Conservation (phyloP, 2,329 filamentous ascomycete species). For the Paracorniculantispora psalliotae region DNA sequence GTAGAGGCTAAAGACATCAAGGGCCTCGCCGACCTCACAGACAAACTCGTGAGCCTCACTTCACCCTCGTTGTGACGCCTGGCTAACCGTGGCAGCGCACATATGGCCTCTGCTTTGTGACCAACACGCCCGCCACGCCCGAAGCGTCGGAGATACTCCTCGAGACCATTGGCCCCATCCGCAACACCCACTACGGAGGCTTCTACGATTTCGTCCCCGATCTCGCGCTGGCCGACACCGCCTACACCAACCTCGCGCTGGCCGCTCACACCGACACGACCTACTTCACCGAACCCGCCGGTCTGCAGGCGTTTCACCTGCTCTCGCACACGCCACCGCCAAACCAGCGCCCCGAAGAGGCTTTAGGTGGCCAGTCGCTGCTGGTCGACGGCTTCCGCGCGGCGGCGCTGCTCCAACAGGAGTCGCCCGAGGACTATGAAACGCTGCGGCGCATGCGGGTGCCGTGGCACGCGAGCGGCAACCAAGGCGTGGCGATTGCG, state of each 20-base stretch:
- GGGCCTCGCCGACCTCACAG: conserved; percentile 58
- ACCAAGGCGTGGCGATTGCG: conserved; percentile 74
- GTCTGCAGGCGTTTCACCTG: conserved; percentile 88
- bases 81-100: conserved; percentile 42
- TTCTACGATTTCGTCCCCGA: conserved; percentile 82
- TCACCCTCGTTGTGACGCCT: background rate
- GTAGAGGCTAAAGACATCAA: conserved; percentile 42
- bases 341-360: conserved; percentile 28
- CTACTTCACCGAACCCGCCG: conserved; percentile 89
- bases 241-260: conserved; percentile 82
- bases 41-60: conserved; percentile 51
- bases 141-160: conserved; percentile 70
- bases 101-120: conserved; percentile 75
- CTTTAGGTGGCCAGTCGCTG: conserved; percentile 66
- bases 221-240: conserved; percentile 80
- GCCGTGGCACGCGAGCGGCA: conserved; percentile 83
- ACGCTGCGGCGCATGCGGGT: conserved; percentile 54
- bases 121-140: conserved; percentile 60
- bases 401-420: conserved; percentile 52
- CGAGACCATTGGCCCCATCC: conserved; percentile 78
- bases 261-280: conserved; percentile 90
- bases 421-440: conserved; percentile 52
- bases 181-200: conserved; percentile 83
- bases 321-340: conserved; percentile 60
- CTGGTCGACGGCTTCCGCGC: conserved; percentile 84